These are phyloP conservation scores for Rutstroemia sp. DNA, from an alignment of 2,329 filamentous ascomycete species.

Conservation along the genomic window DNA sequence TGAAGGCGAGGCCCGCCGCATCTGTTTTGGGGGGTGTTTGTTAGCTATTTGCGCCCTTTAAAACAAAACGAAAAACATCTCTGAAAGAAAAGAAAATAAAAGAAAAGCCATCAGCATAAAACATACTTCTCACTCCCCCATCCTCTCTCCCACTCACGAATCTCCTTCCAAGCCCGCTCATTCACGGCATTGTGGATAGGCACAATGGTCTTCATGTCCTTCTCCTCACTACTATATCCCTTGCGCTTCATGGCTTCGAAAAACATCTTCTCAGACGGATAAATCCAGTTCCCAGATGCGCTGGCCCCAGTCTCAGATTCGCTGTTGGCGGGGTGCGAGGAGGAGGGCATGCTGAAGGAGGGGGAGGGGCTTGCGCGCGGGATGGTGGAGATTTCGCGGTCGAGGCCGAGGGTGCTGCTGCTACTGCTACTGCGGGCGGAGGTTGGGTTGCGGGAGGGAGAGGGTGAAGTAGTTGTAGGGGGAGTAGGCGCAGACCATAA, in stretches of 20 bases:
- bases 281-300: conserved; percentile 84
- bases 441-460: conserved; percentile 66
- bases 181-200: conserved; percentile 99
- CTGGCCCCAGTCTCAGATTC: conserved; percentile 70
- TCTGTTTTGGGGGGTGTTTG: conserved; percentile 27
- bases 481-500: conserved; percentile 12
- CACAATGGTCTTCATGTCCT: conserved; percentile 85
- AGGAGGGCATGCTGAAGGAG: conserved; percentile 4
- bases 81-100: too few species aligned
- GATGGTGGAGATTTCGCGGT: conserved; percentile 74
- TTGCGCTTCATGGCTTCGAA: conserved; percentile 96
- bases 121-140: conserved; percentile 52
- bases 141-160: conserved; percentile 77
- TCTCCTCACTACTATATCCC: conserved; percentile 59
- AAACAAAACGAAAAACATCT: too few species aligned
- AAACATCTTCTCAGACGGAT: conserved; percentile 95
- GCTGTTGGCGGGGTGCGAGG: conserved; percentile 54
- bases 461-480: not conserved
- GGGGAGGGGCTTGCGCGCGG: conserved; percentile 47
- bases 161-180: conserved; percentile 90
- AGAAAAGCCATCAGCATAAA: too few species aligned
- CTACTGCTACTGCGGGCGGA: conserved; percentile 65
- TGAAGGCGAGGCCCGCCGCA: conserved; percentile 76
- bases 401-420: conserved; percentile 47
- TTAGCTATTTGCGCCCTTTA: too few species aligned